These are phyloP conservation scores for Saccharomyces hybrid DNA, from an alignment of 1,139 yeast species.

Conservation along the genomic window DNA sequence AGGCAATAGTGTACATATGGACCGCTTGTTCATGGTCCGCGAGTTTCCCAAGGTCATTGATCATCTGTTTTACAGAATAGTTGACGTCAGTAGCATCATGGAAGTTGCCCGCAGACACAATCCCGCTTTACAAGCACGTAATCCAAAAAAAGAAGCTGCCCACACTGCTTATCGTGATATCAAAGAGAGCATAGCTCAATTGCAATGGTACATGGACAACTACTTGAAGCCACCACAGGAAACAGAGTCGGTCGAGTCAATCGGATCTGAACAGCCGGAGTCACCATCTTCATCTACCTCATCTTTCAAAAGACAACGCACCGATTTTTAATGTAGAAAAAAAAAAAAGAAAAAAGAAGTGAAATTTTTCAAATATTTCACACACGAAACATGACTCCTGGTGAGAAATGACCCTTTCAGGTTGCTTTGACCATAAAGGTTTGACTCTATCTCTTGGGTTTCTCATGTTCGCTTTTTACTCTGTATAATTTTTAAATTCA, in stretches of 20 bases:
- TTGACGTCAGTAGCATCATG: constrained; percentile 80
- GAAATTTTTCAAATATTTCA: not conserved
- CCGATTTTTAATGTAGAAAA: not conserved
- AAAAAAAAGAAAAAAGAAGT: not conserved
- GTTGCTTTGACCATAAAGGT: not conserved
- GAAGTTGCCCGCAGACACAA: constrained; percentile 78
- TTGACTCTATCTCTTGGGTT: not conserved
- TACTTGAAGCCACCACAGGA: constrained; percentile 38
- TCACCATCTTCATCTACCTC: not conserved
- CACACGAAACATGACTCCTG: not conserved
- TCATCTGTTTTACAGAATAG: constrained; percentile 70
- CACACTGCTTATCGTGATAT: constrained; percentile 91
- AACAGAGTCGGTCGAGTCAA: constrained; percentile 10
- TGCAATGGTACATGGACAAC: constrained; percentile 66
- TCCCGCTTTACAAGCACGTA: constrained; percentile 41
- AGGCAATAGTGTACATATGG: constrained; percentile 91
- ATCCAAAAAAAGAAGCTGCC: constrained; percentile 55
- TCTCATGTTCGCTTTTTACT: not conserved
- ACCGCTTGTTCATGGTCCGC: constrained; percentile 70
- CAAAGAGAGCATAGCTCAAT: constrained; percentile 75
- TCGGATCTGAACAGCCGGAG: not conserved
- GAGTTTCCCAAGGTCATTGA: constrained; percentile 75
- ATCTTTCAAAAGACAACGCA: not conserved
- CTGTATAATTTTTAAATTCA: not conserved
- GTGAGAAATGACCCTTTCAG: not conserved